phyloP scores from a whole-genome alignment of 1,139 yeast genomes.

The Saccharomyces hybrid region DNA sequence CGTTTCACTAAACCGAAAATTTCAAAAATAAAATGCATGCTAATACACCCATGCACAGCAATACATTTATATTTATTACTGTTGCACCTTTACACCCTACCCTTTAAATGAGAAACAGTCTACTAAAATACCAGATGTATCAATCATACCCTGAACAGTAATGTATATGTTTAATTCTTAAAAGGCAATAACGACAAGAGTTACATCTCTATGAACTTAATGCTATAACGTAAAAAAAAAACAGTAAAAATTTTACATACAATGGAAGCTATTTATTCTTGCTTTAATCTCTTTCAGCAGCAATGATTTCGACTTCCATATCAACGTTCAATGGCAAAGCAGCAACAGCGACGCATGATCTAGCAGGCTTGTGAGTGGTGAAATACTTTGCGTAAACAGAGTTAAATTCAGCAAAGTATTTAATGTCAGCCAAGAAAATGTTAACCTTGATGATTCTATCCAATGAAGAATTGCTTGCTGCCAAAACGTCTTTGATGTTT shows the following conservation, averaged over 20 bases:
- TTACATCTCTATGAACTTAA: not conserved
- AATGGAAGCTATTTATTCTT: not conserved
- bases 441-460: constrained; percentile 79
- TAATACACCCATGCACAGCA: not conserved
- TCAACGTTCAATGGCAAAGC: constrained; percentile 78
- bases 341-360: constrained; percentile 91
- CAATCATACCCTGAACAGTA: not conserved
- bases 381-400: constrained; percentile 76
- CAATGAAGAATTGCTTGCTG: constrained; percentile 75
- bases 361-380: constrained; percentile 79
- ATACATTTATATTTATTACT: not conserved
- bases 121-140: not conserved
- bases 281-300: constrained; percentile 42
- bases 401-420: constrained; percentile 73
- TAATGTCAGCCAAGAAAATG: constrained; percentile 82
- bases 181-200: not conserved
- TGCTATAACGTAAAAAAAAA: not conserved
- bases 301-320: constrained; percentile 69
- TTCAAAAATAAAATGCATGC: not conserved
- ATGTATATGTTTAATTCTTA: not conserved
- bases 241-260: not conserved
- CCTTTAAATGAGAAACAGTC: not conserved
- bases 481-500: constrained; percentile 67
- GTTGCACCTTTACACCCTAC: not conserved
- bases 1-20: not conserved